Evolutionary conservation across 148 eudicot species (phyloP).

Genomic region (Cornus controversa): DNA sequence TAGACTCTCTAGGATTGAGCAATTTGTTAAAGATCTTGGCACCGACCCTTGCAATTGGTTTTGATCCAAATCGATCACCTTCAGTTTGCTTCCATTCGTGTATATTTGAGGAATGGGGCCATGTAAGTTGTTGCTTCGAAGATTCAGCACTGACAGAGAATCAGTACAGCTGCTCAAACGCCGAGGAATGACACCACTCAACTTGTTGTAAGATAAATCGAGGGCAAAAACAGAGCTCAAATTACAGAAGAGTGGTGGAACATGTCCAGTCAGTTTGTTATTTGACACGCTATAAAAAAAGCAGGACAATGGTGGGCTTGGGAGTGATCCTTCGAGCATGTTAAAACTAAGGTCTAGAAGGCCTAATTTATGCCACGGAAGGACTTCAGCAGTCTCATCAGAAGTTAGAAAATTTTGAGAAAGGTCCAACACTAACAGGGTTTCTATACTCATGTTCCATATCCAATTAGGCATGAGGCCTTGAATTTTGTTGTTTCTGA

Average conservation of each 20-base stretch:
- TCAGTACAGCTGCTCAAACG: conserved; percentile 22
- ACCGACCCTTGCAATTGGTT: conserved; percentile 25
- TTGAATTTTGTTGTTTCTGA: background rate
- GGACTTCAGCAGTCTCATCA: background rate
- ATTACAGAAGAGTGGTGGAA: conserved; percentile 24
- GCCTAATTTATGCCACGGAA: conserved; percentile 17
- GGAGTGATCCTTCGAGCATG: conserved; percentile 20
- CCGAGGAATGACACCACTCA: conserved; percentile 30
- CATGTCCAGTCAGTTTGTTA: conserved; percentile 17
- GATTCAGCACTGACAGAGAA: conserved; percentile 21
- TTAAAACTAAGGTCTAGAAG: background rate
- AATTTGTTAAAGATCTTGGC: conserved; percentile 24
- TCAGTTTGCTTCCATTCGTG: conserved; percentile 8
- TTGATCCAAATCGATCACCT: conserved; percentile 24
- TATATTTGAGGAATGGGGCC: conserved; percentile 19
- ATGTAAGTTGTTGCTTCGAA: conserved; percentile 20
- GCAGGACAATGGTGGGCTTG: conserved; percentile 23
- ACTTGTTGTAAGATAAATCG: background rate
- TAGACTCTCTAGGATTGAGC: conserved; percentile 20
- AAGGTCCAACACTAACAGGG: conserved; percentile 2
- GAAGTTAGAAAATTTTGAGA: conserved; percentile 10
- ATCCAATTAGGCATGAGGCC: conserved; percentile 32
- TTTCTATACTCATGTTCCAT: conserved; percentile 22
- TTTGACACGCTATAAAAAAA: background rate
- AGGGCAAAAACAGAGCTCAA: conserved; percentile 19